Percentiles rank a stretch among this genome's conserved stretches.
Conservation (phyloP, 2,329 filamentous ascomycete species). For the Dactylellina cionopaga region DNA sequence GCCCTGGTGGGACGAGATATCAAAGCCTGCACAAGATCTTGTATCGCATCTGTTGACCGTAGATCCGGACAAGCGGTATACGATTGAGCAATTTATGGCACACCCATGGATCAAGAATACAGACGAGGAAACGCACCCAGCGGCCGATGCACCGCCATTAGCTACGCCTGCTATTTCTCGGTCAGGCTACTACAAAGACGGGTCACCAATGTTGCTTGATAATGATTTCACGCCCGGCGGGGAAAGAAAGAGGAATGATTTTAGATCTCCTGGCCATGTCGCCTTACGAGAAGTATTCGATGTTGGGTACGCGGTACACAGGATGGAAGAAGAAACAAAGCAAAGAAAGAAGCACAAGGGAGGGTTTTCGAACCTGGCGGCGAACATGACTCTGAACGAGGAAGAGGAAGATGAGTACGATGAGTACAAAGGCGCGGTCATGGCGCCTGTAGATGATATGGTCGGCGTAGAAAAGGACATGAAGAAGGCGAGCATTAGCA, state of each 20-base stretch:
- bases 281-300: slow-evolving; percentile 98
- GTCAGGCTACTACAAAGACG: slow-evolving; percentile 66
- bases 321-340: slow-evolving; percentile 95
- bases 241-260: slow-evolving; percentile 75
- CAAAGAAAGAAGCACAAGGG: slow-evolving; percentile 83
- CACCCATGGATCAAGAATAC: slow-evolving; percentile 90
- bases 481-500: slow-evolving; percentile 78
- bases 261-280: slow-evolving; percentile 92
- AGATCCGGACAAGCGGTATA: slow-evolving; percentile 92
- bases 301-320: slow-evolving; percentile 95
- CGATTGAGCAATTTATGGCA: slow-evolving; percentile 89
- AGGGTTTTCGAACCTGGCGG: slow-evolving; percentile 72
- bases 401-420: slow-evolving; percentile 73
- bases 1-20: slow-evolving; percentile 99
- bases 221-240: slow-evolving; percentile 66
- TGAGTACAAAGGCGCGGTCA: slow-evolving; percentile 70
- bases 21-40: slow-evolving; percentile 90
- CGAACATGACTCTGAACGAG: slow-evolving; percentile 75
- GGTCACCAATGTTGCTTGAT: slow-evolving; percentile 63
- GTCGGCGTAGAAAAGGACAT: slow-evolving; percentile 84
- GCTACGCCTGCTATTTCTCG: slow-evolving; percentile 71
- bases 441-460: slow-evolving; percentile 65
- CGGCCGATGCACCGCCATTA: slow-evolving; percentile 75
- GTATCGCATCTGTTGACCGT: slow-evolving; percentile 93
- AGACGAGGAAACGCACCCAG: slow-evolving; percentile 73